phyloP scores from a whole-genome alignment of 1,284 basidiomycete species.

The Coriolopsis trogii region DNA sequence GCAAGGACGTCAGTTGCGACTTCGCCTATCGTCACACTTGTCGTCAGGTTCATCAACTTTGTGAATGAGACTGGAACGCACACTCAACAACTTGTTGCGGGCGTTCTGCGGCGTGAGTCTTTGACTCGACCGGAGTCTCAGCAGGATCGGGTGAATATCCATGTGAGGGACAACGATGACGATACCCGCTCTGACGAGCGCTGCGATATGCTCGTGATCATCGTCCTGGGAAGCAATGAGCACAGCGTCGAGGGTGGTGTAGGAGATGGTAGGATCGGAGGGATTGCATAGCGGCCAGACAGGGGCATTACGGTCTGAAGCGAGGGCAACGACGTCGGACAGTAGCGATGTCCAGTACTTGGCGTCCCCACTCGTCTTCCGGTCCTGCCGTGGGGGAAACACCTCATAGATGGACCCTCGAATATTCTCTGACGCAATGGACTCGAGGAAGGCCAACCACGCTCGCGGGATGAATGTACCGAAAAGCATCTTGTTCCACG shows the following conservation, averaged over 20 bases:
- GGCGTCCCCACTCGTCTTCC: constrained; percentile 3
- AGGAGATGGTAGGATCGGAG: not conserved
- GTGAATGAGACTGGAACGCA: too few species aligned
- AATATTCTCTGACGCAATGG: not conserved
- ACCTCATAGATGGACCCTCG: not conserved
- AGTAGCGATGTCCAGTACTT: constrained; percentile 10
- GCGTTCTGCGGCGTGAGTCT: not conserved
- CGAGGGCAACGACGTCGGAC: not conserved
- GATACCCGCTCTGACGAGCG: constrained; percentile 1
- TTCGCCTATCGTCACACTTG: too few species aligned
- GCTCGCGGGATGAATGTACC: constrained; percentile 3
- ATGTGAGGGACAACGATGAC: constrained; percentile 1
- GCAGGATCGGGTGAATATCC: not conserved
- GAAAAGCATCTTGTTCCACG: constrained; percentile 25
- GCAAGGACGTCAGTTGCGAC: not conserved
- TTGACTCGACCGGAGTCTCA: not conserved
- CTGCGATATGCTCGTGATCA: not conserved
- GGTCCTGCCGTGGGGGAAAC: constrained; percentile 2
- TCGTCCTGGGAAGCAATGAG: constrained; percentile 3
- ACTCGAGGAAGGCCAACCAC: constrained; percentile 6
- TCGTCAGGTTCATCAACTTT: too few species aligned
- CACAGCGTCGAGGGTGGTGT: not conserved
- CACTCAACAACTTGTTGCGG: not conserved
- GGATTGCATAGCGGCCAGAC: constrained; percentile 1
- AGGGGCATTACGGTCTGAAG: not conserved